Evolutionary conservation across 805 yeast genomes (phyloP).

Genomic region (Lipomyces yamadae): DNA sequence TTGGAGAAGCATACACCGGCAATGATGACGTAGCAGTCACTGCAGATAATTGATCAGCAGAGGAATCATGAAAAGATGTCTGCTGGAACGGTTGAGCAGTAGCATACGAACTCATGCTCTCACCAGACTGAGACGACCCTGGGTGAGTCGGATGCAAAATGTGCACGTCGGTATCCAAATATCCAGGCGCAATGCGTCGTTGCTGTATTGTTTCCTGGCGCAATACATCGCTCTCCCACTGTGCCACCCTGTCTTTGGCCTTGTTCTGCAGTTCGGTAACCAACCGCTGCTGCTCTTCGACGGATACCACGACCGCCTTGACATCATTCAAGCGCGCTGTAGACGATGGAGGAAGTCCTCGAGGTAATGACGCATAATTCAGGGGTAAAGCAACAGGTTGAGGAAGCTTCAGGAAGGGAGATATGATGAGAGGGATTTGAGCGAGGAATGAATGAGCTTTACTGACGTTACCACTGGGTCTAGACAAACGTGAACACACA

Average conservation of each 20-base stretch:
- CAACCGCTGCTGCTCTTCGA: slow-evolving; percentile 43
- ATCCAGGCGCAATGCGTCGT: slow-evolving; percentile 52
- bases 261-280: slow-evolving; percentile 41
- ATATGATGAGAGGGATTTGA: slow-evolving; percentile 60
- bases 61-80: not conserved
- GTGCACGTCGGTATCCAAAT: slow-evolving; percentile 44
- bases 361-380: slow-evolving; percentile 52
- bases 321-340: slow-evolving; percentile 43
- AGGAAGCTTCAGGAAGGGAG: slow-evolving; percentile 60
- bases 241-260: slow-evolving; percentile 41
- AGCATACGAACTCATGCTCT: not conserved
- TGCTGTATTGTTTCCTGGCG: slow-evolving; percentile 39
- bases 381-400: slow-evolving; percentile 59
- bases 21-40: not conserved
- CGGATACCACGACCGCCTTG: slow-evolving; percentile 45
- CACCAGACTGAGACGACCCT: not conserved
- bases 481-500: not conserved
- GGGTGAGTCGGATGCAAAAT: slow-evolving; percentile 41
- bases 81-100: not conserved
- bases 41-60: not conserved
- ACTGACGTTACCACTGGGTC: not conserved
- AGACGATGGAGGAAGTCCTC: slow-evolving; percentile 45
- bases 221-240: slow-evolving; percentile 45
- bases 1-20: not conserved
- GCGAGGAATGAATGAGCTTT: slow-evolving; percentile 55